Evolutionary conservation across 1,284 basidiomycete species (phyloP).

Genomic region (Kwoniella shivajii): DNA sequence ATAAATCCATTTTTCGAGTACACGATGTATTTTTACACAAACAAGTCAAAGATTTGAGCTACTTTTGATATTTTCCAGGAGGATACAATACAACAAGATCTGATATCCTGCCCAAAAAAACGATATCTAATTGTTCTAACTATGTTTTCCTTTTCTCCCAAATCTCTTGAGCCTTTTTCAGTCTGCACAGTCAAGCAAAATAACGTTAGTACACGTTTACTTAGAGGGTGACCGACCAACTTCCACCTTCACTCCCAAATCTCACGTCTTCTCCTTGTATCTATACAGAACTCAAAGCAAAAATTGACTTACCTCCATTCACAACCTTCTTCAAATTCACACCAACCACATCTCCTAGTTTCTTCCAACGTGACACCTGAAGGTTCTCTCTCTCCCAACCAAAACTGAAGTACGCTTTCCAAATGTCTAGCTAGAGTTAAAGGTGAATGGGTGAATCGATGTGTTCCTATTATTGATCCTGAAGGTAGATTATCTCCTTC

Average conservation of each 20-base stretch:
- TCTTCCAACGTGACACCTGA: constrained; percentile 67
- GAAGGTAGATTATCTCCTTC: constrained; percentile 15
- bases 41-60: too few species aligned
- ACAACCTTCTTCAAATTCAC: constrained; percentile 75
- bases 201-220: neutral
- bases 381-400: constrained; percentile 69
- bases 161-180: constrained; percentile 36
- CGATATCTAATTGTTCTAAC: too few species aligned
- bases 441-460: constrained; percentile 64
- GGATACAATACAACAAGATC: too few species aligned
- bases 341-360: constrained; percentile 71
- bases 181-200: constrained; percentile 7
- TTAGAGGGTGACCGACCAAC: neutral
- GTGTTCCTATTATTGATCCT: constrained; percentile 67
- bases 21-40: too few species aligned
- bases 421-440: constrained; percentile 64
- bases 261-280: neutral
- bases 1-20: too few species aligned
- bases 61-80: too few species aligned
- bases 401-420: constrained; percentile 66
- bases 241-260: too few species aligned
- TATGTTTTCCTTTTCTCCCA: constrained; percentile 8
- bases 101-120: too few species aligned
- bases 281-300: neutral
- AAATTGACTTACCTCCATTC: constrained; percentile 67